Evolutionary conservation across 2,329 filamentous ascomycete species (phyloP).

Genomic region (Arthrobotrys sphaeroides): DNA sequence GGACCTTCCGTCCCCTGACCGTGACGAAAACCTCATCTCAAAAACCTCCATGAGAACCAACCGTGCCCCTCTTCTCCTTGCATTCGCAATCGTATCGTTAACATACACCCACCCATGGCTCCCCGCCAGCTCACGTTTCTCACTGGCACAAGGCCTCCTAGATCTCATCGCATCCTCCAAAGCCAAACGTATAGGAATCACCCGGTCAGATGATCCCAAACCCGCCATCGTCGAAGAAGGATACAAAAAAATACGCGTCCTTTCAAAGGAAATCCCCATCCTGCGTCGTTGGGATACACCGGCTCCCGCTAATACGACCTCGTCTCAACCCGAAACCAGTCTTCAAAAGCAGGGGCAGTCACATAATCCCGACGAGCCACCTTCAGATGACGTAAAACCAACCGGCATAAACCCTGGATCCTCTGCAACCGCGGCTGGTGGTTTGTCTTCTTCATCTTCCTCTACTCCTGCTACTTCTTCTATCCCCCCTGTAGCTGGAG

Average conservation of each 20-base stretch:
- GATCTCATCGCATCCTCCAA: constrained; percentile 45
- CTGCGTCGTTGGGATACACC: constrained; percentile 43
- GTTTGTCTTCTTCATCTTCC: background rate
- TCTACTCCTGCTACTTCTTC: background rate
- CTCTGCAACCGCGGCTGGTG: constrained; percentile 19
- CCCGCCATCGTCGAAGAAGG: constrained; percentile 33
- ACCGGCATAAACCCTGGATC: constrained; percentile 32
- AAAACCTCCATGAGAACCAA: constrained; percentile 25
- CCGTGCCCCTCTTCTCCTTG: constrained; percentile 49
- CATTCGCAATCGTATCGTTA: constrained; percentile 40
- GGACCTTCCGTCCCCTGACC: constrained; percentile 29
- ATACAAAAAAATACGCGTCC: constrained; percentile 35
- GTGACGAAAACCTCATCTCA: constrained; percentile 28
- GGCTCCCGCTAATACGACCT: background rate
- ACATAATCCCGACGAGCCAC: background rate
- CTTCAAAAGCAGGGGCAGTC: constrained; percentile 26
- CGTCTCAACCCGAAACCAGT: constrained; percentile 33
- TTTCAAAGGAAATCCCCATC: constrained; percentile 45
- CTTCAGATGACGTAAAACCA: constrained; percentile 31
- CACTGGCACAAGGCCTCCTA: constrained; percentile 47
- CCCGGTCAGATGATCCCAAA: constrained; percentile 6
- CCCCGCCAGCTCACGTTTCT: constrained; percentile 41
- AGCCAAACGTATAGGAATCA: constrained; percentile 50
- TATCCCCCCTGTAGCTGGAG: background rate
- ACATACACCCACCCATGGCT: constrained; percentile 49